These are phyloP conservation scores for Paraconiothyrium brasiliense DNA, from an alignment of 2,329 filamentous ascomycete species.

Conservation along the genomic window DNA sequence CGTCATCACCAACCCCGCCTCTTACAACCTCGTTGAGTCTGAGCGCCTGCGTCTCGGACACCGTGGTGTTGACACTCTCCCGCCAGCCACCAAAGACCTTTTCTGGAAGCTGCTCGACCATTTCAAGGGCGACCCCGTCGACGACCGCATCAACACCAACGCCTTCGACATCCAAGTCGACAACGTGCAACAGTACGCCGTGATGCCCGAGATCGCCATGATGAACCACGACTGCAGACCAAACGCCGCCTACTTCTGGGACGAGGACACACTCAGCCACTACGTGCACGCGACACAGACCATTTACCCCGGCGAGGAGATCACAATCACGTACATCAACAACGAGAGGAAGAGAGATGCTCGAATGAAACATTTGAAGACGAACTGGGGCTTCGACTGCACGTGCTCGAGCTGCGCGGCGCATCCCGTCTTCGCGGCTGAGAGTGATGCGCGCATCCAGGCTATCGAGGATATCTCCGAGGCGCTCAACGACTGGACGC, in stretches of 20 bases:
- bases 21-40: constrained; percentile 31
- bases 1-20: constrained; percentile 38
- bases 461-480: constrained; percentile 44
- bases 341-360: constrained; percentile 41
- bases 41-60: constrained; percentile 41
- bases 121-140: constrained; percentile 41
- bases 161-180: constrained; percentile 44
- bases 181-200: constrained; percentile 32
- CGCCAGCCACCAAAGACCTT: constrained; percentile 23
- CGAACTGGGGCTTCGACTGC: constrained; percentile 54
- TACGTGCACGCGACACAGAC: constrained; percentile 51
- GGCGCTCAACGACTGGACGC: constrained; percentile 41
- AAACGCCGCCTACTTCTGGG: constrained; percentile 54
- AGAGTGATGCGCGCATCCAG: constrained; percentile 48
- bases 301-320: constrained; percentile 53
- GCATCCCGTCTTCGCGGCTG: constrained; percentile 30
- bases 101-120: constrained; percentile 46
- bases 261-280: constrained; percentile 50
- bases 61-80: constrained; percentile 39
- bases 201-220: constrained; percentile 49
- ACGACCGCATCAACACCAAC: constrained; percentile 48
- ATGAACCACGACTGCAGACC: constrained; percentile 50
- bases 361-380: constrained; percentile 43
- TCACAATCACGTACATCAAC: constrained; percentile 56
- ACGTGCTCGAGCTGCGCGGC: constrained; percentile 50